These are phyloP conservation scores for Metschnikowia henanensis DNA, from an alignment of 805 yeast genomes.

Conservation along the genomic window DNA sequence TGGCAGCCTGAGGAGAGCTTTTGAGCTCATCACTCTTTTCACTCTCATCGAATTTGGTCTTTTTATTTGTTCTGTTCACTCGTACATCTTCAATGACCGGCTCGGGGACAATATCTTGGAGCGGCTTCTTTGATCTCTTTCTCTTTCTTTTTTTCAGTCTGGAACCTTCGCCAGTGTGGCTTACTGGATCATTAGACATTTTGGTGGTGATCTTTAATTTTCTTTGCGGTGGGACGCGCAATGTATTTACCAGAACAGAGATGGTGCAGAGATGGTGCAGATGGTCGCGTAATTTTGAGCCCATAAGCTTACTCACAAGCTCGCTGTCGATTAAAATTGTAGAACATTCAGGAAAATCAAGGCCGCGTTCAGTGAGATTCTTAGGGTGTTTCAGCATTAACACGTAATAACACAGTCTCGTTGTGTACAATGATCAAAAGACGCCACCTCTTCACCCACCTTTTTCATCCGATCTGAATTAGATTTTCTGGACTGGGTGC, in stretches of 20 bases:
- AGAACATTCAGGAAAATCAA: too few species aligned
- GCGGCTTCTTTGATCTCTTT: constrained; percentile 22
- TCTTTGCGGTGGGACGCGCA: constrained; percentile 8
- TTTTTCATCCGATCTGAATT: too few species aligned
- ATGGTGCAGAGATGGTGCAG: background rate
- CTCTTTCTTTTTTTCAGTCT: constrained; percentile 18
- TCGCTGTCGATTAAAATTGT: too few species aligned
- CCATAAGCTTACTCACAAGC: too few species aligned
- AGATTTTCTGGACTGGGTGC: background rate
- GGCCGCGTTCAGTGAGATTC: too few species aligned
- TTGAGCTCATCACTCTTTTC: constrained; percentile 3
- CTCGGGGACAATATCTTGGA: constrained; percentile 3
- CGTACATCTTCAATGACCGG: constrained; percentile 15
- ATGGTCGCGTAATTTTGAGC: too few species aligned
- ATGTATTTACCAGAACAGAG: background rate
- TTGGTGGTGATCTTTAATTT: background rate
- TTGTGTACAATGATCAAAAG: too few species aligned
- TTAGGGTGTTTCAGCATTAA: too few species aligned
- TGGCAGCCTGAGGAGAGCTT: too few species aligned
- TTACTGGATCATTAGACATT: constrained; percentile 11
- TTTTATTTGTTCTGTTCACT: constrained; percentile 23
- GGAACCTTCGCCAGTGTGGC: constrained; percentile 8
- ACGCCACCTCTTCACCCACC: too few species aligned
- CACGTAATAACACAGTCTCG: too few species aligned
- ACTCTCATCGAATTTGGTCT: constrained; percentile 23